phyloP scores from a whole-genome alignment of 495 filamentous ascomycete species.

The Zalerion maritima region DNA sequence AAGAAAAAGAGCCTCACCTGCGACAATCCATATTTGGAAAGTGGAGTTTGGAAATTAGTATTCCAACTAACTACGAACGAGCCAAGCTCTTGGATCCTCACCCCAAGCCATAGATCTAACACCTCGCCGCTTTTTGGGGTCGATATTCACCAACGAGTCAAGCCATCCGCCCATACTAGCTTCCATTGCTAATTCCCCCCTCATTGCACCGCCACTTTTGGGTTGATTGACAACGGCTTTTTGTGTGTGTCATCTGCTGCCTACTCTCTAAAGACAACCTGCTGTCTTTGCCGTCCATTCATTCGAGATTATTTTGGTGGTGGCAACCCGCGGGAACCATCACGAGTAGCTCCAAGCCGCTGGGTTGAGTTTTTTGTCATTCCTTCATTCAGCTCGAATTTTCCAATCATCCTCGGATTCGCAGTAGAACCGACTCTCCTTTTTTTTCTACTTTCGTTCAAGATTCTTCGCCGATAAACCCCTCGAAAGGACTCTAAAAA shows the following conservation, averaged over 20 bases:
- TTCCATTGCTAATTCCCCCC: no score
- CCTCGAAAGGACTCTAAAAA: no score
- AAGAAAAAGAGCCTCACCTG: constrained; percentile 1
- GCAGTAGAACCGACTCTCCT: background rate
- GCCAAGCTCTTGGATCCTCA: no score
- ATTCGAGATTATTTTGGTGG: constrained; percentile 10
- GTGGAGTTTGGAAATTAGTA: constrained; percentile 1
- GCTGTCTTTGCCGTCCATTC: constrained; percentile 6
- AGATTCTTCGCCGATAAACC: no score
- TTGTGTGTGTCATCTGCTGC: background rate
- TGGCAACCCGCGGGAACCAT: constrained; percentile 8
- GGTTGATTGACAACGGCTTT: no score
- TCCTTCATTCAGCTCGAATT: background rate
- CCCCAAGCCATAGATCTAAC: no score
- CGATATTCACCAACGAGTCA: no score
- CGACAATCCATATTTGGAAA: background rate
- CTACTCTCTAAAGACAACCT: constrained; percentile 8
- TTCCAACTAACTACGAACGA: no score
- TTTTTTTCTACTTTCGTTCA: constrained; percentile 2
- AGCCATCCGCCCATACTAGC: no score
- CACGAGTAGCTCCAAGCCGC: constrained; percentile 8
- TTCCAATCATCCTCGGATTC: constrained; percentile 1
- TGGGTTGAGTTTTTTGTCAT: constrained; percentile 4
- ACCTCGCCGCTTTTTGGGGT: no score
- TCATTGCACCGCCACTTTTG: no score